phyloP scores from a whole-genome alignment of 2,329 filamentous ascomycete genomes.

The Penicillium sp. region DNA sequence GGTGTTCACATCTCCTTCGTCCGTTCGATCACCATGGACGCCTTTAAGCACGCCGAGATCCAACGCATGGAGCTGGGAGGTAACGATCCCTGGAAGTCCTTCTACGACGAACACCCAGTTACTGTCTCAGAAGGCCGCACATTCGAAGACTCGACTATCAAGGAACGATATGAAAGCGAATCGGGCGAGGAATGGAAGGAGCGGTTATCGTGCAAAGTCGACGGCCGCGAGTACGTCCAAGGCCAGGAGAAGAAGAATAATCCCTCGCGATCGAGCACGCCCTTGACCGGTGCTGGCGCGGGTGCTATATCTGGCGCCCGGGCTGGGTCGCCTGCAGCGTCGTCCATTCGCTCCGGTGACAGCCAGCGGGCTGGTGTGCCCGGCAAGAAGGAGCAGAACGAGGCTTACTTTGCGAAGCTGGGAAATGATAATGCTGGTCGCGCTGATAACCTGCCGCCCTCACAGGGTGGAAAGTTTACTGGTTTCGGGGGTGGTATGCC shows the following conservation, averaged over 20 bases:
- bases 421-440: conserved; percentile 79
- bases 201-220: conserved; percentile 79
- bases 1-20: conserved; percentile 99
- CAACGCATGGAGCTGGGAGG: conserved; percentile 90
- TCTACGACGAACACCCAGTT: conserved; percentile 73
- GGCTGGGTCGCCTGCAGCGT: conserved; percentile 26
- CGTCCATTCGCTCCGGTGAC: conserved; percentile 24
- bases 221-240: conserved; percentile 81
- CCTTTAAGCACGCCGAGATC: conserved; percentile 91
- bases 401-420: conserved; percentile 85
- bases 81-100: conserved; percentile 81
- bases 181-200: conserved; percentile 96
- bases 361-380: conserved; percentile 28
- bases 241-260: conserved; percentile 58
- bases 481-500: conserved; percentile 82
- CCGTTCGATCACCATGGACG: conserved; percentile 96
- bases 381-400: conserved; percentile 67
- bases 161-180: conserved; percentile 85
- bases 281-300: conserved; percentile 15
- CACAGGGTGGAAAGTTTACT: conserved; percentile 85
- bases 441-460: conserved; percentile 73
- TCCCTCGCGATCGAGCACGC: conserved; percentile 36
- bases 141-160: conserved; percentile 86
- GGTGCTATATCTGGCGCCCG: conserved; percentile 7
- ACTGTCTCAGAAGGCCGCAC: conserved; percentile 66